phyloP scores from a whole-genome alignment of 345 rosid species.

The Boechera retrofracta region DNA sequence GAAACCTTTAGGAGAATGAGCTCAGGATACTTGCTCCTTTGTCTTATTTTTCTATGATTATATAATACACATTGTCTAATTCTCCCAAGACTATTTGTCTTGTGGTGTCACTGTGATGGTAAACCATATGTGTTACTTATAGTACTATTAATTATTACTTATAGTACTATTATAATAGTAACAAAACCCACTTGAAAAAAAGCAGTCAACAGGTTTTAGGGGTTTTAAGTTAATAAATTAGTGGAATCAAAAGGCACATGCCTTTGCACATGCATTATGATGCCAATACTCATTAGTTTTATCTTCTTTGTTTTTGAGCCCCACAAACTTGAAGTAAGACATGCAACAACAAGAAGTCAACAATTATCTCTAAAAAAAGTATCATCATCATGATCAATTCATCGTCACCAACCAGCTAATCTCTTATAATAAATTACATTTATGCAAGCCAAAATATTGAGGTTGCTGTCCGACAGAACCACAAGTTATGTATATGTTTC shows the following conservation, averaged over 20 bases:
- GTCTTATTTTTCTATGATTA: constrained; percentile 19
- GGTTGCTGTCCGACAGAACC: constrained; percentile 37
- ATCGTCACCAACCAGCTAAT: constrained; percentile 42
- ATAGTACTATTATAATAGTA: constrained; percentile 9
- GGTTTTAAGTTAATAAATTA: constrained; percentile 25
- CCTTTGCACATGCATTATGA: constrained; percentile 47
- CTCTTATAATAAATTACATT: constrained; percentile 1
- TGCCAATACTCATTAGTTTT: constrained; percentile 17
- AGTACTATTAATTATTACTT: no score
- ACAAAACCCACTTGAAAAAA: constrained; percentile 26
- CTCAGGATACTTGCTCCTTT: constrained; percentile 36
- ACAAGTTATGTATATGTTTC: constrained; percentile 12
- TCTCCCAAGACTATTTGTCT: constrained; percentile 27
- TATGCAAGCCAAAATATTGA: constrained; percentile 31
- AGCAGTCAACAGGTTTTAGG: constrained; percentile 41
- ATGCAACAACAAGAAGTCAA: constrained; percentile 43
- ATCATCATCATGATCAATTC: constrained; percentile 29
- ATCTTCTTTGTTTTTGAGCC: constrained; percentile 29
- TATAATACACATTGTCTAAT: constrained; percentile 23
- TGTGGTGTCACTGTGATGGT: constrained; percentile 33
- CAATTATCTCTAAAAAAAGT: constrained; percentile 15
- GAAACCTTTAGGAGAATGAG: constrained; percentile 30
- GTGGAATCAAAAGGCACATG: constrained; percentile 42
- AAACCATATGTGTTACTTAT: constrained; percentile 29
- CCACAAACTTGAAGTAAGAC: constrained; percentile 38